phyloP scores from a whole-genome alignment of 805 yeast species.

The Candida adriatica region DNA sequence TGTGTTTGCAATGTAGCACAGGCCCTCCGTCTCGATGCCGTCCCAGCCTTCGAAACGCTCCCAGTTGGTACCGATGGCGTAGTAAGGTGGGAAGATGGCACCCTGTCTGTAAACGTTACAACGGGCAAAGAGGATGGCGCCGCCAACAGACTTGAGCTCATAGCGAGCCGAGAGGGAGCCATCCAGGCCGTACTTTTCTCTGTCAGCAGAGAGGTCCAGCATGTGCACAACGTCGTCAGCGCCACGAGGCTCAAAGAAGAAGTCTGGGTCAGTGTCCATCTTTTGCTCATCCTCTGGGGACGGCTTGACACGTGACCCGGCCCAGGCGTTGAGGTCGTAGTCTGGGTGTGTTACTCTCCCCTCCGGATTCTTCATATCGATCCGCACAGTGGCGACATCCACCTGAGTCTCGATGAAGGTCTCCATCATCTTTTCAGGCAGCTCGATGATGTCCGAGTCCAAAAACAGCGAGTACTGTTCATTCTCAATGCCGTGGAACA shows the following conservation, averaged over 20 bases:
- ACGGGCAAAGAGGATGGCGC: constrained; percentile 40
- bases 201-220: constrained; percentile 7
- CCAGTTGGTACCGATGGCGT: constrained; percentile 40
- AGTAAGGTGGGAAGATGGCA: constrained; percentile 38
- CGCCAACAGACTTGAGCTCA: constrained; percentile 46
- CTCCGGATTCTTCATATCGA: constrained; percentile 18
- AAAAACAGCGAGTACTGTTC: constrained; percentile 26
- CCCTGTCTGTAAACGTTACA: constrained; percentile 40
- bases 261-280: constrained; percentile 12
- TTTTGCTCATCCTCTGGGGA: constrained; percentile 13
- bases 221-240: constrained; percentile 9
- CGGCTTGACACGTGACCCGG: constrained; percentile 25
- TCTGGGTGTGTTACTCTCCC: constrained; percentile 17
- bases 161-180: too few species aligned
- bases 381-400: constrained; percentile 27
- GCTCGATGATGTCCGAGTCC: constrained; percentile 25
- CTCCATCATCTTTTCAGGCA: constrained; percentile 21
- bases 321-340: constrained; percentile 31
- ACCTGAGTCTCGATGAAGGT: constrained; percentile 20
- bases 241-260: constrained; percentile 13
- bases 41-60: constrained; percentile 42
- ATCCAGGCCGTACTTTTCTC: constrained; percentile 10
- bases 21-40: constrained; percentile 49
- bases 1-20: constrained; percentile 39
- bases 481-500: constrained; percentile 17